Conservation (phyloP, 306 rosid species). For the Vachellia pachyceras region DNA sequence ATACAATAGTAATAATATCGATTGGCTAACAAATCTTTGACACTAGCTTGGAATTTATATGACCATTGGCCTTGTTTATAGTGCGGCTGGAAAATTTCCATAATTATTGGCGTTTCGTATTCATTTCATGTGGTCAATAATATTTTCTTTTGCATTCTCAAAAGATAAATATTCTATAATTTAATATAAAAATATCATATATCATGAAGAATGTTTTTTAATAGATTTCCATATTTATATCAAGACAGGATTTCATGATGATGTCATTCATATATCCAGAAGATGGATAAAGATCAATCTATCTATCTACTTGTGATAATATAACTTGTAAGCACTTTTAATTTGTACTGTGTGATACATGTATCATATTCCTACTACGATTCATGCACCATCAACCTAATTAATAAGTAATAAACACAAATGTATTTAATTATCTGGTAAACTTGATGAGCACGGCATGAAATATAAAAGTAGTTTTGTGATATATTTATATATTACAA, state of each 20-base stretch:
- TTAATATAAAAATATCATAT: not conserved
- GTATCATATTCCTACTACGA: not conserved
- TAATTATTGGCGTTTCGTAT: not conserved
- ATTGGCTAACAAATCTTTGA: not conserved
- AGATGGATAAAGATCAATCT: not conserved
- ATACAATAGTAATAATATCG: not conserved
- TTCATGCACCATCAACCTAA: not conserved
- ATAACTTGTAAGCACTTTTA: not conserved
- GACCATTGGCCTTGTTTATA: not conserved
- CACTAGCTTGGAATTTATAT: not conserved
- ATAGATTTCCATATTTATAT: not conserved
- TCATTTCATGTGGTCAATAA: conserved; percentile 8
- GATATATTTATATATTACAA: too few species aligned
- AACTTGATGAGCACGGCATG: not conserved
- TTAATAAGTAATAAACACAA: not conserved
- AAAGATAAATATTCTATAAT: not conserved
- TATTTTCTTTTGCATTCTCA: not conserved
- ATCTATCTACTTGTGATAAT: not conserved
- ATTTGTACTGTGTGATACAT: not conserved
- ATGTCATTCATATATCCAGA: not conserved
- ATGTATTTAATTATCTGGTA: not conserved
- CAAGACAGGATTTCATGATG: not conserved
- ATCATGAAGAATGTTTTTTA: not conserved
- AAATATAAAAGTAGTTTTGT: not conserved
- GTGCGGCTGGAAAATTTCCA: not conserved